Base-by-base conservation (phyloP, 2,329 filamentous ascomycete genomes). In the Cercospora sp. region DNA sequence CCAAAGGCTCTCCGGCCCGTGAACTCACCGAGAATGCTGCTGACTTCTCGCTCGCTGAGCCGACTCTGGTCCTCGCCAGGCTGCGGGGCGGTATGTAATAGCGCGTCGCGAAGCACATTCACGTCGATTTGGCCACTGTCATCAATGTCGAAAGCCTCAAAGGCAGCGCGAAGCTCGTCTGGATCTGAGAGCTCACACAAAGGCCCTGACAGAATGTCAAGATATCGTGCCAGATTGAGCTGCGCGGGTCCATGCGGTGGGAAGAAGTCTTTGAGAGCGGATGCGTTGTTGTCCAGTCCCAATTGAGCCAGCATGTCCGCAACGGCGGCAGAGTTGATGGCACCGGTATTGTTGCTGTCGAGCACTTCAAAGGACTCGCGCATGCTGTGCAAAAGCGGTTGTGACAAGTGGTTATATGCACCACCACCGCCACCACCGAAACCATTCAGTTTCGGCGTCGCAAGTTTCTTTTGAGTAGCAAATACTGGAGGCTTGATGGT, bases 101-200 rank as follows among this genome's bases (percentile, higher is more conserved):
- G 79, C 0, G 94, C 93, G 73, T 95, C 92, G 57, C 91, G 88
- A 70, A 99, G 81, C 79, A 97, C 93, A 0, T 83, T 86, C 20
- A 96, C 82, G 77, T 98, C 93, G 45, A 98, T 89, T 79, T 97
- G 93, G 3, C 95, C 95, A 75, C 91, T 95, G 78, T 99, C 95
- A 70, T 96, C 93, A 70, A 96, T 92, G 76, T 99, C 95, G 77
- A 98, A 98, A 0, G 95, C 95, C 2, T 93, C 93, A 73, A 99
- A 94, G 0, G 95, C 95, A 1, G 93, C 94, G 20, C 93, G 83
- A 9, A 99, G 86, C 77, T 99, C 95, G 16, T 88, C 86, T 23
- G 89, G 87, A 0, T 91, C 89, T 0, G 92, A 96, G 18, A 98
- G 83, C 0, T 89, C 86, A 1, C 88, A 87, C 3, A 98, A 83